Evolutionary conservation across 2,329 filamentous ascomycete genomes (phyloP).

Genomic region (Verticillium isaacii): DNA sequence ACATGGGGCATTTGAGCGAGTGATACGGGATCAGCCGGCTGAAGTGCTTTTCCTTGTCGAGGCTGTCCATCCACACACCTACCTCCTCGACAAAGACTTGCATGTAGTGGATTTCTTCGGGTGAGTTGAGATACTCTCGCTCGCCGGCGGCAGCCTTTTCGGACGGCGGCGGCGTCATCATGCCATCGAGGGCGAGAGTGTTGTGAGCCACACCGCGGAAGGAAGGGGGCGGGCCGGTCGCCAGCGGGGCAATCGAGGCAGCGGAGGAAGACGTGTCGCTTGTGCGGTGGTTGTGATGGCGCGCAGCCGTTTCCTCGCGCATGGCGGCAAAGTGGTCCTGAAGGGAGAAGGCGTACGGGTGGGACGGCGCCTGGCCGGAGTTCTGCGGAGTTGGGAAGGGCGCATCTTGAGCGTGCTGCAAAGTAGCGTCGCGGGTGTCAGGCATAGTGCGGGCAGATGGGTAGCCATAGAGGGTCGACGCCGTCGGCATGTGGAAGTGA

Average conservation of each 20-base stretch:
- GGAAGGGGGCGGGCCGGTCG: constrained; percentile 23
- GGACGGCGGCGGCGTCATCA: constrained; percentile 34
- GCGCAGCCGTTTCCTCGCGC: not conserved
- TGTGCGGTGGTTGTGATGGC: constrained; percentile 11
- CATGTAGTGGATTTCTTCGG: constrained; percentile 83
- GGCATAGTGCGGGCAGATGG: constrained; percentile 1
- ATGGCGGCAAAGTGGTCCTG: constrained; percentile 4
- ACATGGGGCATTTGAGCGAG: constrained; percentile 77
- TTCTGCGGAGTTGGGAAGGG: constrained; percentile 18
- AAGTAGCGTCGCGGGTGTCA: not conserved
- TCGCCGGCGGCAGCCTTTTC: constrained; percentile 31
- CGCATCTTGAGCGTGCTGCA: not conserved
- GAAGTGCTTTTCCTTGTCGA: constrained; percentile 84
- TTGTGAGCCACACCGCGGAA: constrained; percentile 22
- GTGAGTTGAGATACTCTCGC: constrained; percentile 62
- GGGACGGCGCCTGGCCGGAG: constrained; percentile 17
- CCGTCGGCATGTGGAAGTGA: not conserved
- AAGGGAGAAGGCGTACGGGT: constrained; percentile 6
- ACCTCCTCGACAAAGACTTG: constrained; percentile 90
- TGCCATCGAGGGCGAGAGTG: constrained; percentile 25
- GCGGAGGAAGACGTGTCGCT: constrained; percentile 32
- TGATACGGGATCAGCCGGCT: constrained; percentile 79
- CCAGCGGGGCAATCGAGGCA: constrained; percentile 32
- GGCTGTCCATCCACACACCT: constrained; percentile 88
- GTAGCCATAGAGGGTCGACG: constrained; percentile 13